Evolutionary conservation across 192 early-diverging fungal genomes (phyloP).

Genomic region (Coemansia sp.): DNA sequence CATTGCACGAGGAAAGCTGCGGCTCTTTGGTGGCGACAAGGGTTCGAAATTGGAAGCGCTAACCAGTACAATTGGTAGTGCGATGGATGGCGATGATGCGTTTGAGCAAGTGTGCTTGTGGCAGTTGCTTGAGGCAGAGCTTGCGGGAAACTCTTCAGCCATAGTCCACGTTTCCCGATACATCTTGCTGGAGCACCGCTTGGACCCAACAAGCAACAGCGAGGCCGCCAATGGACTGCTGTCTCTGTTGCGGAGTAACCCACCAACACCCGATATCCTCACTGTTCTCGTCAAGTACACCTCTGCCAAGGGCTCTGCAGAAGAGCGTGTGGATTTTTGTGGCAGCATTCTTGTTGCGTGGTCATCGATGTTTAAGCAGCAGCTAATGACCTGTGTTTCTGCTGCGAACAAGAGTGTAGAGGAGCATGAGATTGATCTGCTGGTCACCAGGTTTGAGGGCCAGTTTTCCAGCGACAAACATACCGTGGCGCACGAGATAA

Average conservation of each 20-base stretch:
- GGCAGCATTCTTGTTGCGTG: slow-evolving; percentile 35
- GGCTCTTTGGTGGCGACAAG: slow-evolving; percentile 21
- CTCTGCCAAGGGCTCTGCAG: background rate
- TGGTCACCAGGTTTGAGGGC: slow-evolving; percentile 9
- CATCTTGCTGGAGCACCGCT: slow-evolving; percentile 5
- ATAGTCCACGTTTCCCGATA: slow-evolving; percentile 13
- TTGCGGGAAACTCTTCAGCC: slow-evolving; percentile 23
- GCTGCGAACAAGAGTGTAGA: background rate
- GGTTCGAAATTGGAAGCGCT: background rate
- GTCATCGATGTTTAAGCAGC: slow-evolving; percentile 22
- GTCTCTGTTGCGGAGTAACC: slow-evolving; percentile 43
- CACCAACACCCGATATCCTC: slow-evolving; percentile 17
- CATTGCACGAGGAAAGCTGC: slow-evolving; percentile 15
- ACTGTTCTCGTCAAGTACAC: slow-evolving; percentile 4
- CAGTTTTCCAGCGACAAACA: background rate
- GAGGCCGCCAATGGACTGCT: slow-evolving; percentile 57
- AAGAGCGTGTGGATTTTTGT: slow-evolving; percentile 30
- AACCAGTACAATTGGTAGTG: slow-evolving; percentile 11
- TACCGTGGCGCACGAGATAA: background rate
- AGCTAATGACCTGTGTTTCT: background rate
- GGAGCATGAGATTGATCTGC: background rate
- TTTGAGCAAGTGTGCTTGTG: slow-evolving; percentile 63
- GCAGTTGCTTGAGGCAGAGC: slow-evolving; percentile 55
- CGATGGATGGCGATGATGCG: slow-evolving; percentile 49
- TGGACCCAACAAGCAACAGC: slow-evolving; percentile 31